These are phyloP conservation scores for Didymella pomorum DNA, from an alignment of 2,329 filamentous ascomycete genomes.

Conservation along the genomic window DNA sequence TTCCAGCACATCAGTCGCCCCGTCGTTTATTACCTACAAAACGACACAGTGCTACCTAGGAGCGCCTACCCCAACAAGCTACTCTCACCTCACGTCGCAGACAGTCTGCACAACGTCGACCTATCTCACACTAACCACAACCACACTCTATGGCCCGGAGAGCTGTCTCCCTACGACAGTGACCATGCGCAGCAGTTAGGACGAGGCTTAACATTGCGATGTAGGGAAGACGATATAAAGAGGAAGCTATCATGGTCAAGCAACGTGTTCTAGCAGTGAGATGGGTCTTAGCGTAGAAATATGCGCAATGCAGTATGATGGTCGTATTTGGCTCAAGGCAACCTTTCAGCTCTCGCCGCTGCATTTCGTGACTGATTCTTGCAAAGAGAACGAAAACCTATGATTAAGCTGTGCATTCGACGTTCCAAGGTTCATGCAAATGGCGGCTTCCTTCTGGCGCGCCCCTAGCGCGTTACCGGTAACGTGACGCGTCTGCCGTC, in stretches of 20 bases:
- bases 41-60: slow-evolving; percentile 5
- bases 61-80: neutral
- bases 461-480: too few species aligned
- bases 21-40: neutral
- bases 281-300: neutral
- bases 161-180: slow-evolving; percentile 8
- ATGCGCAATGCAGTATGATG: neutral
- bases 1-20: neutral
- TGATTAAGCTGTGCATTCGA: too few species aligned
- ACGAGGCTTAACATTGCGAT: neutral
- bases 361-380: neutral
- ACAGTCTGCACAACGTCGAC: slow-evolving; percentile 4
- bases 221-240: neutral
- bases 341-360: neutral
- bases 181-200: neutral
- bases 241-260: neutral
- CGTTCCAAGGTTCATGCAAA: too few species aligned
- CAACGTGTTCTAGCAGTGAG: neutral
- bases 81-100: neutral
- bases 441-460: too few species aligned
- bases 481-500: too few species aligned
- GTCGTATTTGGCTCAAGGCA: neutral
- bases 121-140: slow-evolving; percentile 5
- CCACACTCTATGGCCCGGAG: neutral
- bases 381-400: too few species aligned